Evolutionary conservation across 2,329 filamentous ascomycete species (phyloP), one percentile per base, ranked within the genome.

Genomic region (Whalleya microplaca): DNA sequence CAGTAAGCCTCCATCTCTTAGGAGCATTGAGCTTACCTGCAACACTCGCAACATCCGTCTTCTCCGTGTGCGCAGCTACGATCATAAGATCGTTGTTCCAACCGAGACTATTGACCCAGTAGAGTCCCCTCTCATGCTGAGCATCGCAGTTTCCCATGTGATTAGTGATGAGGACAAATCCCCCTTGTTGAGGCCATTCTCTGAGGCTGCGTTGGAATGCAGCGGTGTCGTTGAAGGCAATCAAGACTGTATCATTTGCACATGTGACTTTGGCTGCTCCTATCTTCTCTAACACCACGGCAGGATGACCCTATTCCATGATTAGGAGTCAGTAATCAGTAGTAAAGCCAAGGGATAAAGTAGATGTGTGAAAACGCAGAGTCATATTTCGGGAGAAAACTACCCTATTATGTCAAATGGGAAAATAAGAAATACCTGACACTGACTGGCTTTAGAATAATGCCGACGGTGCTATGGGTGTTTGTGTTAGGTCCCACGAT

Each of bases 151-250:
- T 69, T 27, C 74, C 75, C 19, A 73, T 52, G 63, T 78, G 72
- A 64, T 76, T 78, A 14, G 76, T 78, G 57, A 79, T 70, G 48
- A 79, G 60, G 41, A 77, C 66, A 40, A 78, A 61, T 6, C 53
- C 48, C 1, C 51, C 55, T 6, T 55, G 46, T 7, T 44, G 49
- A n/a, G 56, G 44, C 73, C 72, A 74, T 18, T 59, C 45, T 21
- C 21, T 29, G 5, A 51, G 43, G 23, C 55, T 48, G 19, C 18
- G 56, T 37, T 61, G 40, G 19, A 61, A 66, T 1, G 61, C 45
- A 29, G 61, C 52, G n/a, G 64, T 55, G 6, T 54, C 52, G 9
- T 45, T 45, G 58, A 73, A 73, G 7, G 65, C 60, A 58, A 75
- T 67, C 9, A 63, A 64, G 18, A 73, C 64, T 6, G 60, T 63